These are phyloP conservation scores for Lactarius psammicola DNA, from an alignment of 768 basidiomycete genomes.

Conservation along the genomic window DNA sequence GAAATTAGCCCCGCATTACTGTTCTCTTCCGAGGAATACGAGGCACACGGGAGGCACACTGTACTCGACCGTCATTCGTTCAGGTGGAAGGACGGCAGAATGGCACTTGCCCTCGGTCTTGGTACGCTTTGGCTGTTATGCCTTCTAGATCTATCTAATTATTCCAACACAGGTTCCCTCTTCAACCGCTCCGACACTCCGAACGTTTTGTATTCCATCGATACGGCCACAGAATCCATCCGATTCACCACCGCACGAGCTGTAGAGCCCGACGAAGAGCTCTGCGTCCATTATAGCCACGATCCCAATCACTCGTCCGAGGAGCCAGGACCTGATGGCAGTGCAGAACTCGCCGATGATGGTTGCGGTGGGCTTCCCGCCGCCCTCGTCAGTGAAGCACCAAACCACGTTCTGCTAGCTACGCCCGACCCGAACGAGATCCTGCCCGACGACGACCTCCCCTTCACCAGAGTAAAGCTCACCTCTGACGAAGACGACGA, in stretches of 20 bases:
- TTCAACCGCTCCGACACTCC: constrained; percentile 75
- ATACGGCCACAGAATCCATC: constrained; percentile 56
- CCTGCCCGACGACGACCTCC: constrained; percentile 57
- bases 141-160: neutral
- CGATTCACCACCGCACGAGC: constrained; percentile 55
- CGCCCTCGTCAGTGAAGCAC: constrained; percentile 28
- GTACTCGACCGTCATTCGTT: constrained; percentile 75
- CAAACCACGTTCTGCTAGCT: constrained; percentile 25
- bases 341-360: constrained; percentile 37
- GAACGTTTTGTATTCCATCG: constrained; percentile 65
- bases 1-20: constrained; percentile 88
- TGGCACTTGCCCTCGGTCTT: constrained; percentile 58
- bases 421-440: constrained; percentile 46
- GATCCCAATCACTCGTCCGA: constrained; percentile 66
- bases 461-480: constrained; percentile 61
- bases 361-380: constrained; percentile 36
- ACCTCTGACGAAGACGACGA: constrained; percentile 61
- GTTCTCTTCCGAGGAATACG: constrained; percentile 68
- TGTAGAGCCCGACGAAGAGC: constrained; percentile 62
- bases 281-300: constrained; percentile 65
- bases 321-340: neutral
- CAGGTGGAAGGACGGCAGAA: constrained; percentile 66
- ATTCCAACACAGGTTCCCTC: constrained; percentile 56
- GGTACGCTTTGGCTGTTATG: constrained; percentile 8
- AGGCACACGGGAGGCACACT: constrained; percentile 58